Base-by-base conservation (phyloP, 2,329 filamentous ascomycete species). In the Talaromyces sp. region DNA sequence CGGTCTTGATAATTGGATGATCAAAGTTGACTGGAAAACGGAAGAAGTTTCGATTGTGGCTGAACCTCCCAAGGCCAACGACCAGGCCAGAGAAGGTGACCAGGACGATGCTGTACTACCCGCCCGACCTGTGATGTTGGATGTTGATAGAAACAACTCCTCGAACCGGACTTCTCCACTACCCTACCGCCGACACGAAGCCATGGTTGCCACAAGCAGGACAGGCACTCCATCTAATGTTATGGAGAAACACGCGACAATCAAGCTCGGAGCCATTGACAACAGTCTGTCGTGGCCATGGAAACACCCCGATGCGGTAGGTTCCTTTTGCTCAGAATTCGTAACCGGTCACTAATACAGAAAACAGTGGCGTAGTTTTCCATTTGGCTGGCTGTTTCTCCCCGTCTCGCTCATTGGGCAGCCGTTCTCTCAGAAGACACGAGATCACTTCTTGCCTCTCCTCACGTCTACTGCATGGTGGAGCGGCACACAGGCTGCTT, bases 1-100 rank as follows among this genome's bases (percentile, higher is more conserved):
- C 76, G 94, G 94, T 1, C 80, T 97, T 60, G 94, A 99, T 73
- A 99, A 99, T 69, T 99, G 94, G 94, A 99, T 99, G 94, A 92
- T 99, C 71, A 94, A 91, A 74, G 90, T 99, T 32, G 92, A 99
- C 74, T 91, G 87, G 82, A 85, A 91, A 67, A 87, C 84, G 2
- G 86, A 94, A 69, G 85, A 89, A 68, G 93, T 94, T 12, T 91
- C 89, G 8, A 91, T 99, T 65, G 88, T 89, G 17, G 91, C 91
- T 0, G 92, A 97, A 62, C 91, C 92, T 11, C 95, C 80, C 70
- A 90, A 81, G 79, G 81, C 81, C 59, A 84, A 87, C 56, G 76
- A 80, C 3, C 68, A 68, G 31, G 76, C 78, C 32, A 73, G 77
- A 43, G 75, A 77, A 32, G 78, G 79, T 38, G 80, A 80, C 56